Base-by-base conservation (phyloP, 2,329 filamentous ascomycete genomes). In the Verticillium nonalfalfae region DNA sequence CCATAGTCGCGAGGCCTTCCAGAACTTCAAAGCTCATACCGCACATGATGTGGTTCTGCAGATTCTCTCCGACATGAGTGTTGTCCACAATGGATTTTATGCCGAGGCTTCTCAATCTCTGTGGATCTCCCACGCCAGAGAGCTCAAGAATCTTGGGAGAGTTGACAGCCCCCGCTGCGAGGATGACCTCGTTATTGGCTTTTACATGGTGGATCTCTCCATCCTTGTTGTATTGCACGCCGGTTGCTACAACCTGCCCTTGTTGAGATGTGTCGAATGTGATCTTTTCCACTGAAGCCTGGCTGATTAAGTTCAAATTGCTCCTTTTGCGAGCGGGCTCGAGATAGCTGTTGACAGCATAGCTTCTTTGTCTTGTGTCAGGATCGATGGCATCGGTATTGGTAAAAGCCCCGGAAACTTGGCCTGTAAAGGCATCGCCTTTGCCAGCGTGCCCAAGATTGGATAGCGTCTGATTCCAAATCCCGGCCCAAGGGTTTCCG, bases 141-240 rank as follows among this genome's bases (percentile, higher is more conserved):
- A 78, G 69, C 64, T 81, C 74, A 5, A 81, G 72, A 34, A 81
- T 66, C 18, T 75, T 71, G 4, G 79, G 77, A 0, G 74, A 73
- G 59, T 78, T 74, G 62, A 80, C 71, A 1, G 73, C 68, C 2
- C 79, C 79, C 6, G 75, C 76, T 1, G 73, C 71, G 4, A 82
- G 56, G 33, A 81, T 74, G 3, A 81, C 73, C 61, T 81, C 79
- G 33, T 68, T 73, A 1, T 63, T 66, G 1, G 73, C 74, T 7
- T 55, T 62, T 11, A 71, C 62, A 0, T 56, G 66, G 36, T 62
- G 64, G 11, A 56, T 65, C 38, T 61, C 63, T 15, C 59, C 63
- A 15, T 60, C 59, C 38, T 64, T 59, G 40, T 57, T 57, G 45
- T 50, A 50, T 6, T 67, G 61, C 21, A 71, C 66, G 3, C 64